These are phyloP conservation scores for Aspergillus cejpii DNA, from an alignment of 2,329 filamentous ascomycete species.

Conservation along the genomic window DNA sequence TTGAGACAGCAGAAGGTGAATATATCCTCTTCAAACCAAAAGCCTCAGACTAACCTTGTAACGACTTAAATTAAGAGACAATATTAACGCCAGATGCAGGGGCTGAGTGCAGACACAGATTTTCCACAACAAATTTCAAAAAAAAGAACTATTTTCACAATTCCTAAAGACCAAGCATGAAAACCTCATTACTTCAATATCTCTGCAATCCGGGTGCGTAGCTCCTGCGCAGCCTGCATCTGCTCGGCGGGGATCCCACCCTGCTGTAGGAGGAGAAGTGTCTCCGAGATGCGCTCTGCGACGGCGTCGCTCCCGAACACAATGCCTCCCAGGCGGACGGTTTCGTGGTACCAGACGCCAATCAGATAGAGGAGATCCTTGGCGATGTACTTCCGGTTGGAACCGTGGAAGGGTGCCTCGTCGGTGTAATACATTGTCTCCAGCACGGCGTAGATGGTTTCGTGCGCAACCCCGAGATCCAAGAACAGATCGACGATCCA, in stretches of 20 bases:
- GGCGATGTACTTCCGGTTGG: conserved; percentile 52
- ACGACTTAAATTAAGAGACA: neutral
- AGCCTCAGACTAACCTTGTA: neutral
- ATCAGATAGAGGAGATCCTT: conserved; percentile 58
- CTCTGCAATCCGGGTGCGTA: conserved; percentile 39
- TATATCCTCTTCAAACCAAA: neutral
- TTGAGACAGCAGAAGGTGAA: too few species aligned
- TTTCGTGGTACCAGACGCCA: conserved; percentile 55
- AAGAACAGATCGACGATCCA: conserved; percentile 63
- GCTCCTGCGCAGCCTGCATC: conserved; percentile 36
- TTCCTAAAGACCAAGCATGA: neutral
- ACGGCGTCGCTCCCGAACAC: conserved; percentile 57
- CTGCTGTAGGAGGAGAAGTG: conserved; percentile 42
- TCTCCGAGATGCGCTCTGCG: conserved; percentile 44
- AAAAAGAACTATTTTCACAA: neutral
- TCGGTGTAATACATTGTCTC: conserved; percentile 63
- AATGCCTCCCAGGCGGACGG: conserved; percentile 48
- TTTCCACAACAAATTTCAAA: neutral
- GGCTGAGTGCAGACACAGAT: neutral
- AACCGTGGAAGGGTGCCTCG: conserved; percentile 57
- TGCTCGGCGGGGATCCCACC: conserved; percentile 37
- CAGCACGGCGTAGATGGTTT: conserved; percentile 55
- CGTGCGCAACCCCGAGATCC: conserved; percentile 55
- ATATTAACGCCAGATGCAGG: neutral
- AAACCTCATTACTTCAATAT: conserved; percentile 29